A percentile compares a stretch with the other conserved stretches of the same genome.
Evolutionary conservation across 345 rosid species (phyloP).

Genomic region (Citrus trifoliata): DNA sequence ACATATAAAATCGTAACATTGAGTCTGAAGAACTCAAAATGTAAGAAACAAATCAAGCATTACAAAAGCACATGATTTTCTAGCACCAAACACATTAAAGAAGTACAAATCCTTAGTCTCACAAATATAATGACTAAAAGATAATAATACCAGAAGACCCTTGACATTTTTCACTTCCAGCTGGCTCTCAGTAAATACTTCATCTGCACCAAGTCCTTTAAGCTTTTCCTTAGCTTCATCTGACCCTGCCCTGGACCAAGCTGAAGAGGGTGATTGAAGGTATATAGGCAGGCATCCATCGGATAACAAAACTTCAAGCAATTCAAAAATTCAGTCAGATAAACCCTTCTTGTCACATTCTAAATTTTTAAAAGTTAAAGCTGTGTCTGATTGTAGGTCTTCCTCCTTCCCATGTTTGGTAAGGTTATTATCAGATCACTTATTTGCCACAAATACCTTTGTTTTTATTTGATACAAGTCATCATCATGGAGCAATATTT

Average conservation of each 20-base stretch:
- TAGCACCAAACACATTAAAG: background rate
- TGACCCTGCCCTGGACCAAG: conserved; percentile 52
- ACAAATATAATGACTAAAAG: conserved; percentile 7
- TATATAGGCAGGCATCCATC: background rate
- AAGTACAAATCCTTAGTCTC: conserved; percentile 9
- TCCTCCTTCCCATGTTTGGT: background rate
- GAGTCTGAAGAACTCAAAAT: conserved; percentile 2
- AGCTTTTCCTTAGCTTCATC: conserved; percentile 66
- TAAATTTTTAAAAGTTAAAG: background rate
- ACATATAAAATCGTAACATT: background rate
- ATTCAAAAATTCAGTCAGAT: background rate
- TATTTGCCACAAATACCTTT: background rate
- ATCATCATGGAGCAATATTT: background rate
- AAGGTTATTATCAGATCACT: background rate
- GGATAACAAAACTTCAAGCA: background rate
- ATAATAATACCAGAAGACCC: conserved; percentile 63
- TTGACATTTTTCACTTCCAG: conserved; percentile 76
- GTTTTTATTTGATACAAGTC: background rate
- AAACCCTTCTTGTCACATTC: background rate
- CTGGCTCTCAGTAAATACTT: conserved; percentile 74
- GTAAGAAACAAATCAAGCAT: background rate
- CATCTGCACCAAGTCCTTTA: conserved; percentile 71
- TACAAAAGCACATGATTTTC: background rate
- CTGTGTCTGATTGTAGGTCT: background rate
- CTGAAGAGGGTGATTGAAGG: conserved; percentile 16